Conservation (phyloP, 495 filamentous ascomycete genomes). For the Stereocaulon alpinum region DNA sequence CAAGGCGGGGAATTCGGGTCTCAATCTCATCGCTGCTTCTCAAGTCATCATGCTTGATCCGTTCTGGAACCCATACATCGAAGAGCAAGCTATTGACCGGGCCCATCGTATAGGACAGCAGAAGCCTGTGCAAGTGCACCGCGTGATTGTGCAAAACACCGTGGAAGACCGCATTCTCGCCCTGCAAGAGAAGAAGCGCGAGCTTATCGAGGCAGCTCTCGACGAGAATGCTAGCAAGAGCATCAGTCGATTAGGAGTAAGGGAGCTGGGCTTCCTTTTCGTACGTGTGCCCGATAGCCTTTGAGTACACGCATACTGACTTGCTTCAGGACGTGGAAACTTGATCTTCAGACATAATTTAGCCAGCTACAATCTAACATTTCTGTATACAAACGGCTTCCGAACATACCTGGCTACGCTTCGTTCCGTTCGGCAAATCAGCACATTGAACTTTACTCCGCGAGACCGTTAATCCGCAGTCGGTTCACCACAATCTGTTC, state of each 20-base stretch:
- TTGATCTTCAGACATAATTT: background rate
- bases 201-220: slow-evolving; percentile 68
- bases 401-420: background rate
- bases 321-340: background rate
- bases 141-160: slow-evolving; percentile 63
- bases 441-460: background rate
- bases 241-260: slow-evolving; percentile 48
- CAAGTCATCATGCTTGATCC: slow-evolving; percentile 90
- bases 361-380: background rate
- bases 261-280: slow-evolving; percentile 65
- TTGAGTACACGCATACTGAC: background rate
- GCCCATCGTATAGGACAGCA: slow-evolving; percentile 85
- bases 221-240: slow-evolving; percentile 65
- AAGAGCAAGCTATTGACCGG: slow-evolving; percentile 90
- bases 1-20: slow-evolving; percentile 81
- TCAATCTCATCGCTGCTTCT: slow-evolving; percentile 80
- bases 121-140: slow-evolving; percentile 65
- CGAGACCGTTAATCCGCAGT: background rate
- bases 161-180: slow-evolving; percentile 84
- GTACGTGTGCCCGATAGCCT: slow-evolving; percentile 33
- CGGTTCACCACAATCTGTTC: background rate
- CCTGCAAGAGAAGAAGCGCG: slow-evolving; percentile 76
- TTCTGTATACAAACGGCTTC: background rate
- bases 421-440: background rate
- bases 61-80: slow-evolving; percentile 94